Percentiles rank a stretch among this genome's conserved stretches.
These are phyloP conservation scores for Mortierella sp. DNA, from an alignment of 371 early-diverging fungal genomes.

Conservation along the genomic window DNA sequence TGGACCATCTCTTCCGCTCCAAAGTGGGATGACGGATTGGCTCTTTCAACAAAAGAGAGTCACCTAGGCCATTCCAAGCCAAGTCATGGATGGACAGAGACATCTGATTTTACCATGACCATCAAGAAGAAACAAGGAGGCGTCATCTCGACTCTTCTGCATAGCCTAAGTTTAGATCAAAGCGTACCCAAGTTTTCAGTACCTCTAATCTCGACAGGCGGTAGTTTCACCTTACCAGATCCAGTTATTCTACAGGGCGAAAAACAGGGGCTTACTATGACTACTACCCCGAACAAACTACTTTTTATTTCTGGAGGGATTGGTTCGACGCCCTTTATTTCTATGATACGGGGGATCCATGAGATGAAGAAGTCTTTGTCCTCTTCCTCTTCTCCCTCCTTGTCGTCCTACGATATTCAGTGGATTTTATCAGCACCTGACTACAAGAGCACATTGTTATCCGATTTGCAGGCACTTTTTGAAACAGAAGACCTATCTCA, in stretches of 20 bases:
- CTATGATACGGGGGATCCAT: conserved; percentile 37
- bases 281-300: conserved; percentile 5
- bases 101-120: conserved; percentile 26
- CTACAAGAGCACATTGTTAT: conserved; percentile 12
- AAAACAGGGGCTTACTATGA: neutral
- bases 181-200: conserved; percentile 1
- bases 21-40: neutral
- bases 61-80: neutral
- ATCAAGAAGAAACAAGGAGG: conserved; percentile 42
- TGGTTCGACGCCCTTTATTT: conserved; percentile 41
- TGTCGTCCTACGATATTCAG: conserved; percentile 12
- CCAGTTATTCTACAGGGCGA: neutral
- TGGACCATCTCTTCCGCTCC: conserved; percentile 50
- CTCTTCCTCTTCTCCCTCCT: neutral
- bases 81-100: conserved; percentile 13
- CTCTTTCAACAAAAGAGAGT: neutral
- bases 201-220: conserved; percentile 29
- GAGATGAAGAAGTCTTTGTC: neutral
- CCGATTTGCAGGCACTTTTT: neutral
- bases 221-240: conserved; percentile 25
- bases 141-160: conserved; percentile 26
- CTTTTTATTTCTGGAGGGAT: conserved; percentile 42
- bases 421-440: conserved; percentile 29
- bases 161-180: conserved; percentile 1
- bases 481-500: neutral